These are phyloP conservation scores for Talaromyces ruber DNA, from an alignment of 495 filamentous ascomycete species.

Conservation along the genomic window DNA sequence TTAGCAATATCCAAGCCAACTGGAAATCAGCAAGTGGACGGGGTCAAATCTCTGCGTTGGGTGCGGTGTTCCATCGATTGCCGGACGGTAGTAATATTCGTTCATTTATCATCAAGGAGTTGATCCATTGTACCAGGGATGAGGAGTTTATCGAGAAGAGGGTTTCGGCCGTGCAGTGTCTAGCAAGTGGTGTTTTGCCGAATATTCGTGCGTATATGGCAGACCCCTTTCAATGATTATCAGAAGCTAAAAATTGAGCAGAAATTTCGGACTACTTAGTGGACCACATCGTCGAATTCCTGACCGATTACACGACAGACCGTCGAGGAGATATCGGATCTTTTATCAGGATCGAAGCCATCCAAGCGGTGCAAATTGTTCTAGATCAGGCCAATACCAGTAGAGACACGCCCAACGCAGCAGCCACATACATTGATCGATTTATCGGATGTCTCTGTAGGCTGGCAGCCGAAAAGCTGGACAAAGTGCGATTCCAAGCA, in stretches of 20 bases:
- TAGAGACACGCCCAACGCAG: not conserved
- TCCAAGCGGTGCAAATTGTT: constrained; percentile 46
- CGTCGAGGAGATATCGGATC: constrained; percentile 85
- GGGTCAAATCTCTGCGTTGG: constrained; percentile 36
- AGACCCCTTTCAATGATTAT: not conserved
- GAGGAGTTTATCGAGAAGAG: constrained; percentile 47
- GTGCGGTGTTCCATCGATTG: constrained; percentile 29
- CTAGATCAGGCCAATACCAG: constrained; percentile 6
- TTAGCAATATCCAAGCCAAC: constrained; percentile 26
- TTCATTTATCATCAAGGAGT: constrained; percentile 20
- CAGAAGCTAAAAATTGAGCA: not conserved
- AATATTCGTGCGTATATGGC: constrained; percentile 21
- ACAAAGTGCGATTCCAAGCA: constrained; percentile 71
- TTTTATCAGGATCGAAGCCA: constrained; percentile 66
- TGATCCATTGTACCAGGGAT: constrained; percentile 30
- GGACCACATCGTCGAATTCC: constrained; percentile 30
- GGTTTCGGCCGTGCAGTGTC: constrained; percentile 51
- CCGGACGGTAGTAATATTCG: constrained; percentile 13
- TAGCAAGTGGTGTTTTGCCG: constrained; percentile 41
- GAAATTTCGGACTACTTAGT: not conserved
- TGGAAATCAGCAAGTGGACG: constrained; percentile 32
- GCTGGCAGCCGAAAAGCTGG: constrained; percentile 77
- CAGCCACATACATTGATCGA: constrained; percentile 14
- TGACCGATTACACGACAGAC: constrained; percentile 87
- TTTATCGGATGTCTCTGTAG: constrained; percentile 47